phyloP scores from a whole-genome alignment of 495 filamentous ascomycete species.

The Penicillium crystallinum region DNA sequence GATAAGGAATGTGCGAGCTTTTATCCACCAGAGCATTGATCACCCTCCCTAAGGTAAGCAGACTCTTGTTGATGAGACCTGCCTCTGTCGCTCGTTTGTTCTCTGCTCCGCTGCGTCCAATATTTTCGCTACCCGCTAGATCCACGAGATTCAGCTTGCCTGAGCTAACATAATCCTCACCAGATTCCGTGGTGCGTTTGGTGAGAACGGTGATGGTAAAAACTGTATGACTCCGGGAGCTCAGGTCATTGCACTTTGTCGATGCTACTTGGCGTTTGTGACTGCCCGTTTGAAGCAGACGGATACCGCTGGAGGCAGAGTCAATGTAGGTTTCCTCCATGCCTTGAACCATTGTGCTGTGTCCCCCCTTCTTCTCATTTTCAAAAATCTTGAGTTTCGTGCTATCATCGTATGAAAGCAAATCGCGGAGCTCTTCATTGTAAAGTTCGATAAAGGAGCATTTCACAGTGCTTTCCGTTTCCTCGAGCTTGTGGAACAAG shows the following conservation, averaged over 20 bases:
- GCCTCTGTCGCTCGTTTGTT: constrained; percentile 96
- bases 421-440: constrained; percentile 91
- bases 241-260: constrained; percentile 97
- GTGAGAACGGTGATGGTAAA: constrained; percentile 90
- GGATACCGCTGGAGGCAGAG: constrained; percentile 76
- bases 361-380: constrained; percentile 76
- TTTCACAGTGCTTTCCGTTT: constrained; percentile 85
- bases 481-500: constrained; percentile 78
- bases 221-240: constrained; percentile 90
- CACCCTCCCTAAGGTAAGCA: constrained; percentile 89
- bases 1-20: constrained; percentile 85
- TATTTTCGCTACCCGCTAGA: constrained; percentile 94
- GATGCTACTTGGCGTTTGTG: constrained; percentile 93
- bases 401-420: constrained; percentile 74
- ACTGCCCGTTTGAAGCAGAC: constrained; percentile 82
- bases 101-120: constrained; percentile 91
- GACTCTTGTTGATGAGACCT: constrained; percentile 94
- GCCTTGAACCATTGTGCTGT: constrained; percentile 81
- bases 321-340: constrained; percentile 96
- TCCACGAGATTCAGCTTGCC: constrained; percentile 96
- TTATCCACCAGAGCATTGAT: constrained; percentile 97
- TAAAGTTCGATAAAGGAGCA: constrained; percentile 98
- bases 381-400: constrained; percentile 93
- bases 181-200: constrained; percentile 73
- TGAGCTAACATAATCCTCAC: constrained; percentile 85